Percentiles rank a stretch among this genome's conserved stretches.
phyloP scores from a whole-genome alignment of 1,284 basidiomycete species.

The Apiotrichum gracile region DNA sequence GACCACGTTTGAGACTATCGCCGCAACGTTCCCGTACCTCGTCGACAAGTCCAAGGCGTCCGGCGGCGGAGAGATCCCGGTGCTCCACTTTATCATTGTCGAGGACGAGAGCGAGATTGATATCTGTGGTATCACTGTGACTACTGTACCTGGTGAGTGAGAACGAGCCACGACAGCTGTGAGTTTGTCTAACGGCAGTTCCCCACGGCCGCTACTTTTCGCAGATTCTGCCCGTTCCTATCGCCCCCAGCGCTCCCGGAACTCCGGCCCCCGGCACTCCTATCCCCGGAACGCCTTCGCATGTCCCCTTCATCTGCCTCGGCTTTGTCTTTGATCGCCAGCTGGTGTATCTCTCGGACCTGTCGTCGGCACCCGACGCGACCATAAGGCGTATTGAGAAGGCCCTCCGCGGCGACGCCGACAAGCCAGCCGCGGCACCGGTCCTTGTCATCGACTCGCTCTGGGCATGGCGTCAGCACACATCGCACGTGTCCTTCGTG shows the following conservation, averaged over 20 bases:
- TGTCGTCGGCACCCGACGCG: constrained; percentile 32
- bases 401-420: background rate
- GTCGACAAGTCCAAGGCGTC: constrained; percentile 45
- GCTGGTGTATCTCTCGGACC: constrained; percentile 42
- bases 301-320: constrained; percentile 40
- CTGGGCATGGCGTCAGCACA: constrained; percentile 35
- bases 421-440: background rate
- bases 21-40: constrained; percentile 44
- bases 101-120: constrained; percentile 37
- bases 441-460: constrained; percentile 44
- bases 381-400: constrained; percentile 22
- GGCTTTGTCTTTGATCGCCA: constrained; percentile 40
- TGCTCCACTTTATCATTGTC: constrained; percentile 34
- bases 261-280: constrained; percentile 4
- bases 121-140: constrained; percentile 33
- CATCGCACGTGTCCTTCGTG: constrained; percentile 41
- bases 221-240: constrained; percentile 1
- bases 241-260: background rate
- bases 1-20: constrained; percentile 38
- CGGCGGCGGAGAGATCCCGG: constrained; percentile 48
- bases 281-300: background rate
- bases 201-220: constrained; percentile 24
- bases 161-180: too few species aligned
- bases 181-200: constrained; percentile 20
- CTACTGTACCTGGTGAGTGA: constrained; percentile 31